These are phyloP conservation scores for Fusarium sp. DNA, from an alignment of 2,329 filamentous ascomycete genomes.

Conservation along the genomic window DNA sequence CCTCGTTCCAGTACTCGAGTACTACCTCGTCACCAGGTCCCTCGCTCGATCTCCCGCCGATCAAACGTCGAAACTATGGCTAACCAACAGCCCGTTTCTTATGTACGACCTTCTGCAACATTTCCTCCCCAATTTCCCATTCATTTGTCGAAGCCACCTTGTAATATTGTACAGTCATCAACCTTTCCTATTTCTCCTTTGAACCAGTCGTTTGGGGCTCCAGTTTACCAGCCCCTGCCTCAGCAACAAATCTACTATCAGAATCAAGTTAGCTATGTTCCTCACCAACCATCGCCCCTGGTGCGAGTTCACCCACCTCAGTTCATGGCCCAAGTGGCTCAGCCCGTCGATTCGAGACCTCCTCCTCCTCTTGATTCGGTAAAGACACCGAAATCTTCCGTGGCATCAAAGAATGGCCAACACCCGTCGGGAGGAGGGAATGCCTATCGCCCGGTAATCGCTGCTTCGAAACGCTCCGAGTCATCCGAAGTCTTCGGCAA, in stretches of 20 bases:
- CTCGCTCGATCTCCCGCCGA: slow-evolving; percentile 33
- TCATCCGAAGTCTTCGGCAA: slow-evolving; percentile 28
- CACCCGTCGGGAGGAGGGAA: neutral
- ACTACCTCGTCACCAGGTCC: slow-evolving; percentile 6
- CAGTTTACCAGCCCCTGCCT: slow-evolving; percentile 27
- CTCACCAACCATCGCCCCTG: slow-evolving; percentile 17
- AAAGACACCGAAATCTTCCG: neutral
- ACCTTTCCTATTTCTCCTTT: slow-evolving; percentile 30
- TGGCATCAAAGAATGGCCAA: neutral
- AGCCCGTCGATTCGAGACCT: slow-evolving; percentile 2
- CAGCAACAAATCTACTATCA: slow-evolving; percentile 46
- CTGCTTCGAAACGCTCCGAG: neutral
- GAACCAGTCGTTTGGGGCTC: slow-evolving; percentile 24
- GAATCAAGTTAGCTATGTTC: slow-evolving; percentile 36
- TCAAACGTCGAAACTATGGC: slow-evolving; percentile 8
- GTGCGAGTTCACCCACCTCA: slow-evolving; percentile 27
- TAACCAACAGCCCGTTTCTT: slow-evolving; percentile 20
- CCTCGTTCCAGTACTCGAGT: slow-evolving; percentile 17
- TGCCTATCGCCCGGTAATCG: neutral
- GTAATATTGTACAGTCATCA: slow-evolving; percentile 31
- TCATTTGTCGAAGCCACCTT: slow-evolving; percentile 34
- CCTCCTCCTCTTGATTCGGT: neutral
- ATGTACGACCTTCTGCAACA: slow-evolving; percentile 43
- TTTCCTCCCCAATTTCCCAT: slow-evolving; percentile 35
- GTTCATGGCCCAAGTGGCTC: slow-evolving; percentile 13